Percentiles rank a stretch among this genome's conserved stretches.
Evolutionary conservation across 129 eudicot species (phyloP).

Genomic region (Centrapalus pauciflorus): DNA sequence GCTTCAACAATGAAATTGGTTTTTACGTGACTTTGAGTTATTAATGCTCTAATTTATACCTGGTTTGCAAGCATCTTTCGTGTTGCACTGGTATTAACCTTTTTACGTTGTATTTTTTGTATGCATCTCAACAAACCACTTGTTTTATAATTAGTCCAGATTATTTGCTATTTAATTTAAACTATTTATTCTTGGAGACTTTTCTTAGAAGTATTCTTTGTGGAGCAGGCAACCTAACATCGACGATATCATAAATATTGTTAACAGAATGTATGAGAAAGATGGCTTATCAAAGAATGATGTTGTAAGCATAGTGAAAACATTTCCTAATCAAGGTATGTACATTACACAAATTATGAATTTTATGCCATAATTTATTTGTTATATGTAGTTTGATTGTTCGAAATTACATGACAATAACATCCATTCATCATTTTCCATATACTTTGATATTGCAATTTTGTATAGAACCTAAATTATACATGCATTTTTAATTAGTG

Average conservation of each 20-base stretch:
- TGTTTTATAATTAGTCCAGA: background rate
- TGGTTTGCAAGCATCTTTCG: background rate
- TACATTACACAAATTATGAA: background rate
- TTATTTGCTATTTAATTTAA: constrained; percentile 1
- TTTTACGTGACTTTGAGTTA: background rate
- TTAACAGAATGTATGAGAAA: constrained; percentile 87
- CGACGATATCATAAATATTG: constrained; percentile 91
- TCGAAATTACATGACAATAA: background rate
- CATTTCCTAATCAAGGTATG: constrained; percentile 96
- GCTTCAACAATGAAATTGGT: background rate
- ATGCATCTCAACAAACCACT: background rate
- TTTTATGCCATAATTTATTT: background rate
- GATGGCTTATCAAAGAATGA: constrained; percentile 83
- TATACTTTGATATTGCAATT: background rate
- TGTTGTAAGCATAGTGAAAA: constrained; percentile 58
- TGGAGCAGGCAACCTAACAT: constrained; percentile 84
- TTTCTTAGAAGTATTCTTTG: constrained; percentile 18
- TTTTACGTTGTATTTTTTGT: background rate
- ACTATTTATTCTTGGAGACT: background rate
- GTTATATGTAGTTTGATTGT: constrained; percentile 1
- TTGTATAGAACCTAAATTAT: background rate
- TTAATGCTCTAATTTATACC: background rate
- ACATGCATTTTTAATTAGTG: background rate
- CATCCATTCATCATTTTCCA: background rate
- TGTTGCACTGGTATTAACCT: background rate